Evolutionary conservation across 805 yeast species (phyloP).

Genomic region (Saccharomyces cerevisiae): DNA sequence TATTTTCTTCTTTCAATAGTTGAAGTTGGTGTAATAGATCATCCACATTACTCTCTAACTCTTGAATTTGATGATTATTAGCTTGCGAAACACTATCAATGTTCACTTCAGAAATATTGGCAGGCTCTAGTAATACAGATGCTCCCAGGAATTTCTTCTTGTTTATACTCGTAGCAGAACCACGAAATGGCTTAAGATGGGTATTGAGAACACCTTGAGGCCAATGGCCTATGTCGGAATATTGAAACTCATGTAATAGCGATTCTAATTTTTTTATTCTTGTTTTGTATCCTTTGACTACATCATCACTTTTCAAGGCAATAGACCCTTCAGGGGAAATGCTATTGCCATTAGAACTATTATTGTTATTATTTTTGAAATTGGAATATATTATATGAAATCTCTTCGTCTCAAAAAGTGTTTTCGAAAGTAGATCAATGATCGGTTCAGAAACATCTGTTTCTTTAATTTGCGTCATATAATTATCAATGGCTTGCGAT

Average conservation of each 20-base stretch:
- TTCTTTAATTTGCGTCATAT: conserved; percentile 31
- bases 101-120: neutral
- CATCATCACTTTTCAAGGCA: conserved; percentile 1
- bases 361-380: neutral
- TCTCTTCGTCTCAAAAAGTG: conserved; percentile 27
- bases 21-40: neutral
- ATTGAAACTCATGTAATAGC: conserved; percentile 65
- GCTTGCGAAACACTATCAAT: neutral
- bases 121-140: neutral
- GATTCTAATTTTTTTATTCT: conserved; percentile 73
- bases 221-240: conserved; percentile 43
- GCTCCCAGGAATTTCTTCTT: neutral
- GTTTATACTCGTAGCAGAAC: neutral
- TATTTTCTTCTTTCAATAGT: conserved; percentile 1
- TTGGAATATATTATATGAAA: conserved; percentile 3
- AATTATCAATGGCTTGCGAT: conserved; percentile 29
- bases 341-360: neutral
- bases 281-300: conserved; percentile 48
- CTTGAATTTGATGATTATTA: neutral
- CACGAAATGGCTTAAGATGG: neutral
- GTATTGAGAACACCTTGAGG: conserved; percentile 34
- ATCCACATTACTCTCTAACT: conserved; percentile 5
- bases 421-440: conserved; percentile 31
- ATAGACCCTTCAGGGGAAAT: neutral
- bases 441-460: conserved; percentile 28